phyloP scores from a whole-genome alignment of 228 moss, liverwort and hornwort genomes.

The Sphagnum fallax region DNA sequence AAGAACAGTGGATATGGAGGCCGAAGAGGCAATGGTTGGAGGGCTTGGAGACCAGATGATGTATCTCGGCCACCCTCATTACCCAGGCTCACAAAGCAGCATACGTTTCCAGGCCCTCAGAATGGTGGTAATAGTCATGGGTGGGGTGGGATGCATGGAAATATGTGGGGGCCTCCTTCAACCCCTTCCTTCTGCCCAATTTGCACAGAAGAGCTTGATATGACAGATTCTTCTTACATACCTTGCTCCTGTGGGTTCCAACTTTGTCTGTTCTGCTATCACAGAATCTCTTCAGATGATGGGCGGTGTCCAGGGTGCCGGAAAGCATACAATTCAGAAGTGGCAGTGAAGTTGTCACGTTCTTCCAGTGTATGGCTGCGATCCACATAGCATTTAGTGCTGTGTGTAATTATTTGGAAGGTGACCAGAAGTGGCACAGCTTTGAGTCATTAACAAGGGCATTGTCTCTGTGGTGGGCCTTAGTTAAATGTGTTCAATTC shows the following conservation, averaged over 20 bases:
- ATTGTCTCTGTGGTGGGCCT: no score
- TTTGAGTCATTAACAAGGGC: no score
- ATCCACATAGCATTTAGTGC: not conserved
- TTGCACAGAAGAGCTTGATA: constrained; percentile 87
- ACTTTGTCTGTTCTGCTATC: constrained; percentile 86
- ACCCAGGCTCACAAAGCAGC: constrained; percentile 74
- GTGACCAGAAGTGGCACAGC: not conserved
- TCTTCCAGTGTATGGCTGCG: constrained; percentile 67
- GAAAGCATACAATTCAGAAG: constrained; percentile 76
- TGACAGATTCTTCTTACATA: constrained; percentile 83
- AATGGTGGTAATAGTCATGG: constrained; percentile 40
- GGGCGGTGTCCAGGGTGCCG: constrained; percentile 91
- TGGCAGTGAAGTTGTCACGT: constrained; percentile 66
- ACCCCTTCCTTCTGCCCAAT: constrained; percentile 86
- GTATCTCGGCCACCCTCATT: constrained; percentile 78
- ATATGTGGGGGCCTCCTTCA: constrained; percentile 55
- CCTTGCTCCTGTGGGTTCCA: constrained; percentile 92
- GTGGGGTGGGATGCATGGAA: constrained; percentile 63
- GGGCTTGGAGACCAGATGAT: constrained; percentile 90
- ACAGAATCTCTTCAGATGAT: constrained; percentile 82
- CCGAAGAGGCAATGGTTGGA: constrained; percentile 57
- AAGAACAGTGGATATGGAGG: constrained; percentile 64
- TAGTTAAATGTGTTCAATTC: no score
- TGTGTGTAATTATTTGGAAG: not conserved
- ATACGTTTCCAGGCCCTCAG: constrained; percentile 49